Percentiles rank a stretch among this genome's conserved stretches.
phyloP scores from a whole-genome alignment of 2,329 filamentous ascomycete genomes.

The Penicillium polonicum region DNA sequence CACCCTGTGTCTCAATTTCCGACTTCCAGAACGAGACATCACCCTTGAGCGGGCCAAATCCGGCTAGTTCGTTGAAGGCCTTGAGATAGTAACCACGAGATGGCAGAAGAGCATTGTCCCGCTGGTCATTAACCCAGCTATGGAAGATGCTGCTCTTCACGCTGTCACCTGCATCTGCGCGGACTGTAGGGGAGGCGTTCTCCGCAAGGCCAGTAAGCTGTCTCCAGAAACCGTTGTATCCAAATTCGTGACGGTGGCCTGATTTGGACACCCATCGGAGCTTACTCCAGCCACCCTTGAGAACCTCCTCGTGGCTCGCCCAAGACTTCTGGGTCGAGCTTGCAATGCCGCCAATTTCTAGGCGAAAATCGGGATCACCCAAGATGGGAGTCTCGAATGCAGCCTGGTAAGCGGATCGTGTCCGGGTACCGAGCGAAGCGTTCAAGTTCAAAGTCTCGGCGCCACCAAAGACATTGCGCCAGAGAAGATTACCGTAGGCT shows the following conservation, averaged over 20 bases:
- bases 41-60: conserved; percentile 76
- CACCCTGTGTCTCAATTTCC: conserved; percentile 78
- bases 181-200: conserved; percentile 75
- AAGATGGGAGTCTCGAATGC: conserved; percentile 78
- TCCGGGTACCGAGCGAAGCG: conserved; percentile 84
- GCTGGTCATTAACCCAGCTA: conserved; percentile 73
- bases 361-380: conserved; percentile 76
- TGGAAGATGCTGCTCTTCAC: conserved; percentile 86
- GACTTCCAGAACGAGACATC: conserved; percentile 93
- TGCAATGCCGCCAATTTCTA: conserved; percentile 76
- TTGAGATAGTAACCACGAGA: conserved; percentile 78
- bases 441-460: conserved; percentile 87
- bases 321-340: conserved; percentile 86
- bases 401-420: conserved; percentile 85
- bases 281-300: conserved; percentile 74
- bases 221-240: conserved; percentile 80
- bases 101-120: conserved; percentile 83
- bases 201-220: conserved; percentile 77
- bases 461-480: conserved; percentile 91
- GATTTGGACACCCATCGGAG: conserved; percentile 68
- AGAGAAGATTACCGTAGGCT: conserved; percentile 80
- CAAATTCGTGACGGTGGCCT: conserved; percentile 72
- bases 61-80: conserved; percentile 78
- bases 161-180: conserved; percentile 82
- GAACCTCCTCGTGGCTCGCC: conserved; percentile 88